phyloP scores from a whole-genome alignment of 148 eudicot genomes.

The Rhododendron simsii region DNA sequence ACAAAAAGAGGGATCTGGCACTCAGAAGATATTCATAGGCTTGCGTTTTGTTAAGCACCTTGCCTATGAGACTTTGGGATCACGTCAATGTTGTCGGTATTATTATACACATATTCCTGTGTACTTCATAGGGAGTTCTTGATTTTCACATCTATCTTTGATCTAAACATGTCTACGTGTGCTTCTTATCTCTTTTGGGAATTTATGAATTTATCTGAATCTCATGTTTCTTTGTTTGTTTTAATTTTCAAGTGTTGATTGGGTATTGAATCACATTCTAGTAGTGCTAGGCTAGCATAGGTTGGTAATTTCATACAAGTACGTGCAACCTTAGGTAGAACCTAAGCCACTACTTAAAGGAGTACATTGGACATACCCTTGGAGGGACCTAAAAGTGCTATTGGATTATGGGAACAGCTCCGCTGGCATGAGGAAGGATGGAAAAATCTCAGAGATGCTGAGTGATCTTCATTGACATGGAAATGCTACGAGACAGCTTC shows the following conservation, averaged over 20 bases:
- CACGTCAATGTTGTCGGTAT: too few species aligned
- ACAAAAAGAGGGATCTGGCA: neutral
- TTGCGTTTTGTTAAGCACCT: too few species aligned
- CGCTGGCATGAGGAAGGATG: neutral
- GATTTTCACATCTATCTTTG: neutral
- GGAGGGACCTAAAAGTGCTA: neutral
- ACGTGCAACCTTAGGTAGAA: neutral
- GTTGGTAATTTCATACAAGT: neutral
- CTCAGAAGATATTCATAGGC: neutral
- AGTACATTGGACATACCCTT: neutral
- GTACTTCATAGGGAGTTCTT: neutral
- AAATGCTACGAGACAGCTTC: neutral
- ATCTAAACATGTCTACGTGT: neutral
- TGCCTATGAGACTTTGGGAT: too few species aligned
- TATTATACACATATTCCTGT: neutral
- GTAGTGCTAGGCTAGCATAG: neutral
- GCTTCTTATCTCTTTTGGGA: neutral
- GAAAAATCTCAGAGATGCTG: neutral
- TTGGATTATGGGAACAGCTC: neutral
- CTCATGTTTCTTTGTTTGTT: neutral
- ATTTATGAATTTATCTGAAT: neutral
- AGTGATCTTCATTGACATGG: neutral
- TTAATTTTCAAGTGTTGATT: neutral
- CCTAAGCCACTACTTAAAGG: neutral
- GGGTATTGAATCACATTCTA: neutral